These are phyloP conservation scores for Mycena vulgaris DNA, from an alignment of 768 basidiomycete genomes.

Conservation along the genomic window DNA sequence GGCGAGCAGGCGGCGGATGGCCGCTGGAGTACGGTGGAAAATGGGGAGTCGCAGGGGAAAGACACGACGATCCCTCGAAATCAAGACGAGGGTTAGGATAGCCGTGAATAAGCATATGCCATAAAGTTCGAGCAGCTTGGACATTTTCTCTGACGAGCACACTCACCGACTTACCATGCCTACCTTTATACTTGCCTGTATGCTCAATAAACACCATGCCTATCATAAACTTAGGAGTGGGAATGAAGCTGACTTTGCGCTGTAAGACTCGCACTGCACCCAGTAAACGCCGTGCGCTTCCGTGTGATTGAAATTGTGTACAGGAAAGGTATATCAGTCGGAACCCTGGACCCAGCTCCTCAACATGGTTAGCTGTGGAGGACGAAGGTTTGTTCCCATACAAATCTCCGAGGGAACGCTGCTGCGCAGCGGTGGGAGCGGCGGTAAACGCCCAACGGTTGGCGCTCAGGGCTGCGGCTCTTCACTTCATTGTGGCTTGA, in stretches of 20 bases:
- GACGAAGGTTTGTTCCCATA: neutral
- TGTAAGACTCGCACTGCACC: conserved; percentile 16
- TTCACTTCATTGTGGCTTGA: neutral
- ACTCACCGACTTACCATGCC: conserved; percentile 15
- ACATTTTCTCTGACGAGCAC: conserved; percentile 32
- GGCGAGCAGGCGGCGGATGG: conserved; percentile 18
- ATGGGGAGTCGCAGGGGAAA: neutral
- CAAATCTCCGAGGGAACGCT: neutral
- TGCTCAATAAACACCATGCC: conserved; percentile 18
- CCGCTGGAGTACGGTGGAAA: conserved; percentile 11
- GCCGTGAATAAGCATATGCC: conserved; percentile 31
- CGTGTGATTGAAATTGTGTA: neutral
- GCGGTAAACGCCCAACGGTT: neutral
- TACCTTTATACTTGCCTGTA: conserved; percentile 29
- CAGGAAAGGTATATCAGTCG: conserved; percentile 5
- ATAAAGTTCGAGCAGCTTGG: conserved; percentile 28
- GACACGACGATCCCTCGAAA: neutral
- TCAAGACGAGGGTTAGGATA: conserved; percentile 24
- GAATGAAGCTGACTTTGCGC: conserved; percentile 12
- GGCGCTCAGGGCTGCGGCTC: neutral
- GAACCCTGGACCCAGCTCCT: conserved; percentile 9
- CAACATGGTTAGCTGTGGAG: conserved; percentile 16
- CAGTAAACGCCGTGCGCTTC: conserved; percentile 8
- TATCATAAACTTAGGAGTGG: conserved; percentile 1
- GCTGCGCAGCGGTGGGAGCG: neutral